Evolutionary conservation across 306 rosid genomes (phyloP).

Genomic region (Prunus campanulata): DNA sequence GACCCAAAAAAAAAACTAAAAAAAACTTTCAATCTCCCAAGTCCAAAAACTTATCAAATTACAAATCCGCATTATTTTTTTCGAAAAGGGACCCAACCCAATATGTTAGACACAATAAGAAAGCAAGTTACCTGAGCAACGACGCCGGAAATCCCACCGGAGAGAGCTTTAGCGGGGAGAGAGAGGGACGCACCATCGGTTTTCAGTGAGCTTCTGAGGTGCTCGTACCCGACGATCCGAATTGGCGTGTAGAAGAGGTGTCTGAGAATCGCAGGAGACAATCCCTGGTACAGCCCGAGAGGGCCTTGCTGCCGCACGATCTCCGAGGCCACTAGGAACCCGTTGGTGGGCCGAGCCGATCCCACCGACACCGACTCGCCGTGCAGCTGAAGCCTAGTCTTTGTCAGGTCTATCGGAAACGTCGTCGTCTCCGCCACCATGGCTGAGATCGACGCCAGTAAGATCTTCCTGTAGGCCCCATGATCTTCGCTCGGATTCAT

Average conservation of each 20-base stretch:
- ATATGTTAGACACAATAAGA: not conserved
- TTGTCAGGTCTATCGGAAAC: conserved; percentile 76
- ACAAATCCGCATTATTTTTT: not conserved
- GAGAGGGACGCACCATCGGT: conserved; percentile 45
- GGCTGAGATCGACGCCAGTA: conserved; percentile 63
- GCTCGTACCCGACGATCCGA: conserved; percentile 78
- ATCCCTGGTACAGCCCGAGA: conserved; percentile 68
- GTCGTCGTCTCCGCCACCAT: conserved; percentile 87
- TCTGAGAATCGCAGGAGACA: conserved; percentile 78
- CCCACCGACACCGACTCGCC: conserved; percentile 58
- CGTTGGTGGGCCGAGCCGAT: conserved; percentile 46
- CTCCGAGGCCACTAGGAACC: conserved; percentile 49
- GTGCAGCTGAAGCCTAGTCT: conserved; percentile 88
- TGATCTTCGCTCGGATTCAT: conserved; percentile 28
- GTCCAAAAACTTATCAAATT: not conserved
- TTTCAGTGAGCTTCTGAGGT: conserved; percentile 40
- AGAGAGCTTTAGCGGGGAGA: conserved; percentile 52
- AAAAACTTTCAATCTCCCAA: not conserved
- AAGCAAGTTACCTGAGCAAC: conserved; percentile 66
- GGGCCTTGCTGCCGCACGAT: conserved; percentile 63
- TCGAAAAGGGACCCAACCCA: not conserved
- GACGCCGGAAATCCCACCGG: conserved; percentile 72
- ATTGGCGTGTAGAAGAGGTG: conserved; percentile 78
- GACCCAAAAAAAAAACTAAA: too few relatives aligned
- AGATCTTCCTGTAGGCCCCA: conserved; percentile 46